Conservation (phyloP, 2,329 filamentous ascomycete genomes). For the Sarocladium oryzae region DNA sequence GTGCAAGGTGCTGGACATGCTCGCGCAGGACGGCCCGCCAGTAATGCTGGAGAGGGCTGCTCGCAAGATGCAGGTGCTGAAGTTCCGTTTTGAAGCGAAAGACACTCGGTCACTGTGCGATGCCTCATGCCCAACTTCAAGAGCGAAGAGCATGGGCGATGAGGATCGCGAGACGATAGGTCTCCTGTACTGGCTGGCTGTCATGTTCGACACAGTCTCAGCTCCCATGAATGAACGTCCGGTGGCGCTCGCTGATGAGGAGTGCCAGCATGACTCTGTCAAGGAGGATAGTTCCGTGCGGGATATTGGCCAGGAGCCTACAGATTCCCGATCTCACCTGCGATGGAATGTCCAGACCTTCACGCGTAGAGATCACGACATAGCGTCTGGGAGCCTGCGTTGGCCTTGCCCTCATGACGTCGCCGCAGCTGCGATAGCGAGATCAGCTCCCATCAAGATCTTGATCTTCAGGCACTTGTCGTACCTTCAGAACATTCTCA, state of each 20-base stretch:
- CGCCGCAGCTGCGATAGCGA: constrained; percentile 41
- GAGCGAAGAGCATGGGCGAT: neutral
- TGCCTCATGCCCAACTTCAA: neutral
- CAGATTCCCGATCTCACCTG: constrained; percentile 13
- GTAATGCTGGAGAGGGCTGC: constrained; percentile 29
- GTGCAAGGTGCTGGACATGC: constrained; percentile 23
- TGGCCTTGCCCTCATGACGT: constrained; percentile 51
- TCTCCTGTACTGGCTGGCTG: constrained; percentile 51
- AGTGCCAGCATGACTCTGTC: constrained; percentile 29
- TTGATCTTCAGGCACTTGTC: constrained; percentile 50
- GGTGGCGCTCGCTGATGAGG: constrained; percentile 31
- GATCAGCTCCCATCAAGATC: constrained; percentile 52
- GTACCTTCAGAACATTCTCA: constrained; percentile 45
- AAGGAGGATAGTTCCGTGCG: neutral
- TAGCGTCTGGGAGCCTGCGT: constrained; percentile 18
- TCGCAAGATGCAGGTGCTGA: constrained; percentile 31
- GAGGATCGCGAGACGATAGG: constrained; percentile 38
- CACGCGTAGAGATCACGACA: constrained; percentile 21
- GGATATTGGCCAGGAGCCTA: neutral
- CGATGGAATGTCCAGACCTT: constrained; percentile 29
- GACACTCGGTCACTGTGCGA: neutral
- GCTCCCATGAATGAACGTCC: constrained; percentile 42
- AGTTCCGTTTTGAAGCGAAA: constrained; percentile 26
- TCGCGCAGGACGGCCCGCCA: constrained; percentile 21
- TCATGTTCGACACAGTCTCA: constrained; percentile 54